These are phyloP conservation scores for Picochlorum sp. DNA, from an alignment of 139 green algal genomes.

Conservation along the genomic window DNA sequence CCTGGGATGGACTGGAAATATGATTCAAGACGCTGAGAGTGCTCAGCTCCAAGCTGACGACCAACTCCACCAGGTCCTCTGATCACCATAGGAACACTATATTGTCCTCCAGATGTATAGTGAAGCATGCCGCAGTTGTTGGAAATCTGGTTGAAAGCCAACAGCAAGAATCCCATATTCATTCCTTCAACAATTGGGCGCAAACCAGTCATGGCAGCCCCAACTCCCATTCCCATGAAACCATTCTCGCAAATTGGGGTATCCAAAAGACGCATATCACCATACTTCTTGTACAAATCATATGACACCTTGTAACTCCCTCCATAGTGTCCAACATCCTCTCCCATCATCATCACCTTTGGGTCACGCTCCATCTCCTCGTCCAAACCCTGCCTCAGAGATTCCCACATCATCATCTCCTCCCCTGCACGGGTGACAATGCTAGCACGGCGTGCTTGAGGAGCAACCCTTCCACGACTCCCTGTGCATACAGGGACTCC, in stretches of 20 bases:
- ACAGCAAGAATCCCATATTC: constrained; percentile 97
- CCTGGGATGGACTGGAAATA: constrained; percentile 96
- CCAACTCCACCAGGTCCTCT: constrained; percentile 81
- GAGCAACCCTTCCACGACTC: too few relatives aligned
- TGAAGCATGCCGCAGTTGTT: constrained; percentile 98
- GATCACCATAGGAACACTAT: constrained; percentile 85
- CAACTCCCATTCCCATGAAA: constrained; percentile 96
- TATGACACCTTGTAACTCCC: constrained; percentile 88
- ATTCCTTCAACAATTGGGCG: constrained; percentile 94
- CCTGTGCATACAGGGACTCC: too few relatives aligned
- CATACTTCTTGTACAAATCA: constrained; percentile 94
- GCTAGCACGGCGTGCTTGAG: too few relatives aligned
- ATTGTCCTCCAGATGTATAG: constrained; percentile 94
- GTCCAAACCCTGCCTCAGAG: constrained; percentile 75
- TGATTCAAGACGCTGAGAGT: constrained; percentile 90
- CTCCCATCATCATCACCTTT: constrained; percentile 81
- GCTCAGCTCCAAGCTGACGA: constrained; percentile 89
- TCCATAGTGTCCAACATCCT: constrained; percentile 94
- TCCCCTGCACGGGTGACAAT: constrained; percentile 36
- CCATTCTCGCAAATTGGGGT: constrained; percentile 87
- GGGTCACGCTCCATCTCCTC: constrained; percentile 95
- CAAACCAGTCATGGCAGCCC: constrained; percentile 91
- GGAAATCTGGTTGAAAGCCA: constrained; percentile 98
- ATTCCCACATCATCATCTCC: constrained; percentile 87
- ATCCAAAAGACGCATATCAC: constrained; percentile 85